Conservation (phyloP, 495 filamentous ascomycete species). For the Talaromyces nanjingensis region DNA sequence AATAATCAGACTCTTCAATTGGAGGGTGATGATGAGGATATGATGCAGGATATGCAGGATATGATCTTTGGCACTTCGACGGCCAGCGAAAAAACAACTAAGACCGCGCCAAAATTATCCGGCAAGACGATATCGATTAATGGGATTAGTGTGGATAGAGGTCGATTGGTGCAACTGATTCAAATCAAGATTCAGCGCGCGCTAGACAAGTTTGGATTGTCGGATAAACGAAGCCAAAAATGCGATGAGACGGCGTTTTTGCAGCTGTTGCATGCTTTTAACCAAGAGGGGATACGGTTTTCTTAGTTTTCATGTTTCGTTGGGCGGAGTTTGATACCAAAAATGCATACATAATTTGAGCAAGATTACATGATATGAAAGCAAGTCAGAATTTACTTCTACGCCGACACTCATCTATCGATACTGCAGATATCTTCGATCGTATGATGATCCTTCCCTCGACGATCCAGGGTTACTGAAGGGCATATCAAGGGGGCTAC, state of each 20-base stretch:
- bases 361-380: not conserved
- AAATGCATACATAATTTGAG: not conserved
- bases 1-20: not conserved
- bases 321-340: conserved; percentile 1
- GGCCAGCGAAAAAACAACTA: not conserved
- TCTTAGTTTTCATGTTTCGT: not conserved
- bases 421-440: not conserved
- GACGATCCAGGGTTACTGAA: too few species aligned
- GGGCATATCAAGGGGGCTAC: too few species aligned
- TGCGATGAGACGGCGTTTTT: conserved; percentile 13
- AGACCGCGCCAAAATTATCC: not conserved
- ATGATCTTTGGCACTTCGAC: conserved; percentile 2
- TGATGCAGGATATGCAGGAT: conserved; percentile 11
- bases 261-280: conserved; percentile 9
- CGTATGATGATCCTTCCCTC: not conserved
- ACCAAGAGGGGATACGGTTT: conserved; percentile 12
- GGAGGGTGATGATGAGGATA: conserved; percentile 7
- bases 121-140: conserved; percentile 8
- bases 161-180: conserved; percentile 2
- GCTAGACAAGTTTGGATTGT: conserved; percentile 6
- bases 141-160: conserved; percentile 3
- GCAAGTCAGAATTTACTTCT: too few species aligned
- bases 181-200: conserved; percentile 11
- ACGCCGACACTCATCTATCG: not conserved
- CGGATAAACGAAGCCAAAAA: conserved; percentile 7